Conservation (phyloP, 441 rosid species). For the Croton setiger region DNA sequence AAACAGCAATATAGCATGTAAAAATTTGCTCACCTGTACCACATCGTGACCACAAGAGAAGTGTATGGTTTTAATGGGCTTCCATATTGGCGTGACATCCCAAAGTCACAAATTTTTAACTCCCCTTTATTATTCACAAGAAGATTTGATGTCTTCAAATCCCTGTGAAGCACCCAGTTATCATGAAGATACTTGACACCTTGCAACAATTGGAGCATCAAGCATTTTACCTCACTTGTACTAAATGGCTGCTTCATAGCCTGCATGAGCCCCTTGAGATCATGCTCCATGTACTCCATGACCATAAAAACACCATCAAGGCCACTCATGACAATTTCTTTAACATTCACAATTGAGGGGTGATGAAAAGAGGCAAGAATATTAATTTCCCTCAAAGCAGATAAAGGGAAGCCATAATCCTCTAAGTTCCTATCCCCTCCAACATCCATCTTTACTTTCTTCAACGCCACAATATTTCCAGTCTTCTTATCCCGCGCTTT, state of each 20-base stretch:
- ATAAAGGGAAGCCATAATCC: slow-evolving; percentile 61
- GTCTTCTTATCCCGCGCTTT: slow-evolving; percentile 77
- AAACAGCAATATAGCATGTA: not conserved
- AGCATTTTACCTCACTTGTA: slow-evolving; percentile 79
- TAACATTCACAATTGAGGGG: slow-evolving; percentile 66
- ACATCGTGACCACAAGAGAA: slow-evolving; percentile 66
- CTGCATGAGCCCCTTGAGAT: slow-evolving; percentile 69
- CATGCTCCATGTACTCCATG: slow-evolving; percentile 93
- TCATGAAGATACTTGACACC: slow-evolving; percentile 84
- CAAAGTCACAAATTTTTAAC: slow-evolving; percentile 79
- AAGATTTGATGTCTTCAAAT: slow-evolving; percentile 82
- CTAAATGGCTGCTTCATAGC: slow-evolving; percentile 69
- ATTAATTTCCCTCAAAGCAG: slow-evolving; percentile 82
- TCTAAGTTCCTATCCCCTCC: slow-evolving; percentile 33
- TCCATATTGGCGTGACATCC: slow-evolving; percentile 82
- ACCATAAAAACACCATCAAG: slow-evolving; percentile 68
- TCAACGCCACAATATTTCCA: slow-evolving; percentile 73
- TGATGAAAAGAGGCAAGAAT: slow-evolving; percentile 67
- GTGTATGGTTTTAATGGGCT: slow-evolving; percentile 82
- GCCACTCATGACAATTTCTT: slow-evolving; percentile 75
- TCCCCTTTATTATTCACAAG: slow-evolving; percentile 73
- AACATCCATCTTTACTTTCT: slow-evolving; percentile 72
- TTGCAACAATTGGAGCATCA: slow-evolving; percentile 76
- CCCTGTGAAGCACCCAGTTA: slow-evolving; percentile 91
- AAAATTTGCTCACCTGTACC: slow-evolving; percentile 64